Evolutionary conservation across 768 basidiomycete species (phyloP).

Genomic region (Boletus tomentosulus): DNA sequence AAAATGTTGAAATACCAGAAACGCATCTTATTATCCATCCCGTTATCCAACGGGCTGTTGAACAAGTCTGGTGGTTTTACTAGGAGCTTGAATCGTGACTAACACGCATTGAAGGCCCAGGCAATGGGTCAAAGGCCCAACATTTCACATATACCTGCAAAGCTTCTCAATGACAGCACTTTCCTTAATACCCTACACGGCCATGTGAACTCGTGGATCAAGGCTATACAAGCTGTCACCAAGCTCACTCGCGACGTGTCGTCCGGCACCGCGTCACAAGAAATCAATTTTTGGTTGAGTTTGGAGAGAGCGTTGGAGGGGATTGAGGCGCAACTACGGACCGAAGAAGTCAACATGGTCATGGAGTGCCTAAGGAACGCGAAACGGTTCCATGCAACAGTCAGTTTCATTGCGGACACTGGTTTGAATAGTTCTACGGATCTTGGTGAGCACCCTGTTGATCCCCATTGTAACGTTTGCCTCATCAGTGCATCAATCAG

Average conservation of each 20-base stretch:
- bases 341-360: slow-evolving; percentile 89
- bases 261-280: slow-evolving; percentile 94
- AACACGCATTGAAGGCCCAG: slow-evolving; percentile 36
- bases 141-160: slow-evolving; percentile 67
- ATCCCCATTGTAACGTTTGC: neutral
- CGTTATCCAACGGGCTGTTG: slow-evolving; percentile 81
- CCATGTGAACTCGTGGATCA: slow-evolving; percentile 98
- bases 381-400: slow-evolving; percentile 94
- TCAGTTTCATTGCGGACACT: slow-evolving; percentile 97
- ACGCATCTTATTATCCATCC: slow-evolving; percentile 92
- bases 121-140: slow-evolving; percentile 58
- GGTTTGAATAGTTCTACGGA: slow-evolving; percentile 94
- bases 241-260: slow-evolving; percentile 92
- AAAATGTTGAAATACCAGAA: slow-evolving; percentile 99
- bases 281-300: slow-evolving; percentile 98
- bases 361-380: slow-evolving; percentile 94
- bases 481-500: slow-evolving; percentile 36
- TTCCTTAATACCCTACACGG: slow-evolving; percentile 92
- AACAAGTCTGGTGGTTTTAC: slow-evolving; percentile 42
- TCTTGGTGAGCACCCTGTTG: slow-evolving; percentile 47
- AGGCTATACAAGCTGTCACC: slow-evolving; percentile 94
- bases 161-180: slow-evolving; percentile 77
- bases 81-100: slow-evolving; percentile 29
- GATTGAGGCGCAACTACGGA: slow-evolving; percentile 87
- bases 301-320: slow-evolving; percentile 91